A percentile compares a stretch with the other conserved stretches of the same genome.
phyloP scores from a whole-genome alignment of 208 protist species.

The Leishmania major region DNA sequence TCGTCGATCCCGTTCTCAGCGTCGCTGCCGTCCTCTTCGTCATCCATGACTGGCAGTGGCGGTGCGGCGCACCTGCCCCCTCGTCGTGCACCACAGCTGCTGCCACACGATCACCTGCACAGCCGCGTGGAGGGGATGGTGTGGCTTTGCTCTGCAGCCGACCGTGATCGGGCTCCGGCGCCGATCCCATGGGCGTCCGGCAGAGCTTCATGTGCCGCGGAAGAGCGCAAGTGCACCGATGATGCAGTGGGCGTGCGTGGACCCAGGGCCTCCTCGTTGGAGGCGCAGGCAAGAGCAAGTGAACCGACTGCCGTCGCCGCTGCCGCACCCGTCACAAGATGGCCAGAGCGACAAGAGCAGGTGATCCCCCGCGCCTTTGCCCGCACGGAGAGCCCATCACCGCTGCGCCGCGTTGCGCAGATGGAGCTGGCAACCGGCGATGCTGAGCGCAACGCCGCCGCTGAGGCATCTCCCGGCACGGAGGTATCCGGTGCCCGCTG shows the following conservation, averaged over 20 bases:
- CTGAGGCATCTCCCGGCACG: background rate
- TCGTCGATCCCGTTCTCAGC: constrained; percentile 11
- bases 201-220: background rate
- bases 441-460: background rate
- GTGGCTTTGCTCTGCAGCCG: background rate
- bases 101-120: background rate
- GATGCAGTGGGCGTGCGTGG: background rate
- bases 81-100: background rate
- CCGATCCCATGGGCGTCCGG: background rate
- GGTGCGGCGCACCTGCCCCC: background rate
- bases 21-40: constrained; percentile 9
- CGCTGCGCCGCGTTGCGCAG: background rate
- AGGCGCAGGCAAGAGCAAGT: background rate
- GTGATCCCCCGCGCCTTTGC: background rate
- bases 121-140: background rate
- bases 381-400: constrained; percentile 20
- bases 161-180: background rate
- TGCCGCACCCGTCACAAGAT: background rate
- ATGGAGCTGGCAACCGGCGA: background rate
- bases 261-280: background rate
- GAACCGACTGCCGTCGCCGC: background rate
- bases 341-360: background rate
- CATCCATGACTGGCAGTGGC: constrained; percentile 6
- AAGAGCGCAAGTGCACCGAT: background rate
- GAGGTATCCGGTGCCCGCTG: background rate